These are phyloP conservation scores for Chrysanthemum lavandulifolium DNA, from an alignment of 129 eudicot genomes.

Conservation along the genomic window DNA sequence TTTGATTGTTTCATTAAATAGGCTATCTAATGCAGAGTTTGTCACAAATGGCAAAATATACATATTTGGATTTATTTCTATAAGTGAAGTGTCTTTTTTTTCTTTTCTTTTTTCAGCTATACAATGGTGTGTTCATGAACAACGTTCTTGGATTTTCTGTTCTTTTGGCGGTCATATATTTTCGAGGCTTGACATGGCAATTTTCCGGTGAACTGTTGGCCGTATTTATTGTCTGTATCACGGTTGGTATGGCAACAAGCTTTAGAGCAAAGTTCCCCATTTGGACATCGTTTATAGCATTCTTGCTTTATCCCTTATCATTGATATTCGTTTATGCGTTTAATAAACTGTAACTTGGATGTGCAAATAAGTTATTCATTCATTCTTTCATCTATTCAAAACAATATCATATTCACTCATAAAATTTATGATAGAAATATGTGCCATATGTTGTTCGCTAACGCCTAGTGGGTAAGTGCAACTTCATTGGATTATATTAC, in stretches of 20 bases:
- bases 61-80: too few relatives aligned
- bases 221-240: conserved; percentile 48
- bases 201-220: conserved; percentile 62
- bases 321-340: conserved; percentile 59
- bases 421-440: not conserved
- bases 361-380: not conserved
- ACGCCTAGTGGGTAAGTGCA: too few relatives aligned
- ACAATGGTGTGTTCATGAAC: conserved; percentile 82
- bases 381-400: conserved; percentile 16
- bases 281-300: conserved; percentile 66
- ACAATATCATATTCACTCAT: not conserved
- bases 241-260: conserved; percentile 58
- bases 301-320: conserved; percentile 64
- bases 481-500: too few relatives aligned
- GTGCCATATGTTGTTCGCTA: too few relatives aligned
- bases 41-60: not conserved
- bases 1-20: not conserved
- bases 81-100: too few relatives aligned
- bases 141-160: conserved; percentile 80
- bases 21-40: not conserved
- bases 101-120: too few relatives aligned
- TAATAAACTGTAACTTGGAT: conserved; percentile 23
- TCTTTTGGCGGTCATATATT: conserved; percentile 59
- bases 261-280: conserved; percentile 49
- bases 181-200: conserved; percentile 61